Conservation (phyloP, 768 basidiomycete species). For the Mrakia hoshinonis region DNA sequence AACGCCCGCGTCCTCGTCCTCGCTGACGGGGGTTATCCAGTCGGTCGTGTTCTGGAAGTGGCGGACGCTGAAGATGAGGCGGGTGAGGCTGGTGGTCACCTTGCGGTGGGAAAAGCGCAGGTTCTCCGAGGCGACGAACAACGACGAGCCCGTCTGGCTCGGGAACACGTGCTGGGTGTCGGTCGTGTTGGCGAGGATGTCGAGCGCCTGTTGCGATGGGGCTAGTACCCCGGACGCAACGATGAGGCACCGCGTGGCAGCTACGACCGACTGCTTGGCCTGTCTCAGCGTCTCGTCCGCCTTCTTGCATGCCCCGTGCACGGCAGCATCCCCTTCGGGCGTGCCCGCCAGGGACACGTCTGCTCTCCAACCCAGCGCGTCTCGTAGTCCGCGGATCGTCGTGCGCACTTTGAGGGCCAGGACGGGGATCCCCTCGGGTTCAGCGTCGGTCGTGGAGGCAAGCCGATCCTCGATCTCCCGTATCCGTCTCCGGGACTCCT, state of each 20-base stretch:
- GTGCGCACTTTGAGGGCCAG: constrained; percentile 28
- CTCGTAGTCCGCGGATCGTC: constrained; percentile 11
- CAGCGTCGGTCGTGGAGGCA: background rate
- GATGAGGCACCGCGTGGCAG: constrained; percentile 9
- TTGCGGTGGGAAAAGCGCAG: background rate
- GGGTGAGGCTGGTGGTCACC: constrained; percentile 5
- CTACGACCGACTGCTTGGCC: background rate
- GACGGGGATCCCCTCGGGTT: constrained; percentile 28
- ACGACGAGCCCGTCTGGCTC: too few species aligned
- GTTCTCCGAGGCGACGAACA: constrained; percentile 5
- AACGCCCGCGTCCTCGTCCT: constrained; percentile 1
- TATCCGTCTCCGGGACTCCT: constrained; percentile 9
- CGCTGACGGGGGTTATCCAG: constrained; percentile 3
- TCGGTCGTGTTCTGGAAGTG: constrained; percentile 8
- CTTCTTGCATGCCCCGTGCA: background rate
- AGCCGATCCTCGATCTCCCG: constrained; percentile 24
- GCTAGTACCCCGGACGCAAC: constrained; percentile 8
- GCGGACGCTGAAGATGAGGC: background rate
- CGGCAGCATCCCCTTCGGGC: background rate
- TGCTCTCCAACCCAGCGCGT: background rate
- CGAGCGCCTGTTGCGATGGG: background rate
- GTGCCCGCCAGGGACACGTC: background rate
- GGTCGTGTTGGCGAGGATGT: background rate
- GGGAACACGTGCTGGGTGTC: background rate
- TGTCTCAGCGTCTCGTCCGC: background rate